Evolutionary conservation across 2,329 filamentous ascomycete genomes (phyloP).

Genomic region (Fusarium floridanum): DNA sequence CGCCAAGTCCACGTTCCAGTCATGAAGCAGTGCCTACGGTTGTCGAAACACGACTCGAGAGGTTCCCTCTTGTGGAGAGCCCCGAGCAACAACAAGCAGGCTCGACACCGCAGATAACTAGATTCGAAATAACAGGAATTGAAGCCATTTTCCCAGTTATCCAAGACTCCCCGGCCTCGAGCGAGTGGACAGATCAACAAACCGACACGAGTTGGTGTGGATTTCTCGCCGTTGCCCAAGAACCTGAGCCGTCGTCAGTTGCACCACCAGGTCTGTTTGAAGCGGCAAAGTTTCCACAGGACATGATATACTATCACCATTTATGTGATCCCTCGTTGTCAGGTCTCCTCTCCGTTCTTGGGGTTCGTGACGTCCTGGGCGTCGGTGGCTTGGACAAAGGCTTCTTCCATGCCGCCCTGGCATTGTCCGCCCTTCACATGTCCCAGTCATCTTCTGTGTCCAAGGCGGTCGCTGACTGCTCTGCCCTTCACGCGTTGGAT

Average conservation of each 20-base stretch:
- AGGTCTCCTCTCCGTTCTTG: slow-evolving; percentile 21
- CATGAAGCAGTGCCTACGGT: not conserved
- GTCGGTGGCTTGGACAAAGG: slow-evolving; percentile 7
- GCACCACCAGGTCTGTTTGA: slow-evolving; percentile 24
- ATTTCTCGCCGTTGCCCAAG: not conserved
- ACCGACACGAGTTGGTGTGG: not conserved
- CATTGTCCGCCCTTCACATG: slow-evolving; percentile 26
- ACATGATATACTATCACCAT: slow-evolving; percentile 38
- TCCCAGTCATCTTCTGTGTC: slow-evolving; percentile 8
- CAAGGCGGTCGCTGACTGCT: not conserved
- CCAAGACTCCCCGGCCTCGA: not conserved
- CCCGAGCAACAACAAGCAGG: not conserved
- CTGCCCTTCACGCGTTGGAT: slow-evolving; percentile 25
- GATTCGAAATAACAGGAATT: not conserved
- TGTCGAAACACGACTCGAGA: not conserved
- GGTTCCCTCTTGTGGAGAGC: not conserved
- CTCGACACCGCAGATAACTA: not conserved
- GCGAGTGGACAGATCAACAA: not conserved
- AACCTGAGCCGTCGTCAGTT: not conserved
- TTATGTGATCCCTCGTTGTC: slow-evolving; percentile 19
- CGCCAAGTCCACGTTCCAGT: not conserved
- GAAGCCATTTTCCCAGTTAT: not conserved
- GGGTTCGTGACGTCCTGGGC: slow-evolving; percentile 20
- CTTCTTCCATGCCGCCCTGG: slow-evolving; percentile 34
- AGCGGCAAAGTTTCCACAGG: slow-evolving; percentile 29